Evolutionary conservation across 768 basidiomycete species (phyloP).

Genomic region (Crassisporium funariophilum): DNA sequence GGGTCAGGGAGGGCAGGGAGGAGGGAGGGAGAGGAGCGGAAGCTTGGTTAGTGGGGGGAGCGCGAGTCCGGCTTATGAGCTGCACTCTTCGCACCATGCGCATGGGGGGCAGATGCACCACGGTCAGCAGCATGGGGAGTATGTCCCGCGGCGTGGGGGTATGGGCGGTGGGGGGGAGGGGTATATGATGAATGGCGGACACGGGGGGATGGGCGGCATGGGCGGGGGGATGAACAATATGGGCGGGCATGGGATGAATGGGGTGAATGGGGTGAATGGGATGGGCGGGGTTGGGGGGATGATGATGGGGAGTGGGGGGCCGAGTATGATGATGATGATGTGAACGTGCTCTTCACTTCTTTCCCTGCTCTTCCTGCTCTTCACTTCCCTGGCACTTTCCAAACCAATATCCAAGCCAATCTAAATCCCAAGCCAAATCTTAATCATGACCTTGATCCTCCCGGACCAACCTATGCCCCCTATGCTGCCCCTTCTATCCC

Average conservation of each 20-base stretch:
- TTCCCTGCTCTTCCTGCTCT: too few species aligned
- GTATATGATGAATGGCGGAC: background rate
- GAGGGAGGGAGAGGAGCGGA: constrained; percentile 4
- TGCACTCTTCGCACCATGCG: constrained; percentile 5
- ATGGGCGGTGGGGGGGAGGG: constrained; percentile 7
- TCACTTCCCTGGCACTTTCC: too few species aligned
- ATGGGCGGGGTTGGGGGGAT: constrained; percentile 5
- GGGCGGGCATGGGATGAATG: constrained; percentile 8
- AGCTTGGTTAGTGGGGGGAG: constrained; percentile 8
- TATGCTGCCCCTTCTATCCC: too few species aligned
- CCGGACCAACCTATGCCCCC: too few species aligned
- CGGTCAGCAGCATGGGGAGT: constrained; percentile 5
- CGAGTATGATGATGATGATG: constrained; percentile 28
- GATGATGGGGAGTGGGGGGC: constrained; percentile 11
- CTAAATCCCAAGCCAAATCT: too few species aligned
- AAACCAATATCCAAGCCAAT: too few species aligned
- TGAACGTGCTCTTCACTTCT: too few species aligned
- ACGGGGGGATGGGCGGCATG: background rate
- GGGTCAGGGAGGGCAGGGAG: background rate
- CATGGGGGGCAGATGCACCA: constrained; percentile 1
- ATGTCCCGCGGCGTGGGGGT: constrained; percentile 5
- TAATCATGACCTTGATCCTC: too few species aligned
- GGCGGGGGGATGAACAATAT: constrained; percentile 2
- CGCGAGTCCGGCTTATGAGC: constrained; percentile 20
- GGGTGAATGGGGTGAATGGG: constrained; percentile 7